A percentile compares a stretch with the other conserved stretches of the same genome.
These are phyloP conservation scores for Kwoniella bestiolae DNA, from an alignment of 768 basidiomycete genomes.

Conservation along the genomic window DNA sequence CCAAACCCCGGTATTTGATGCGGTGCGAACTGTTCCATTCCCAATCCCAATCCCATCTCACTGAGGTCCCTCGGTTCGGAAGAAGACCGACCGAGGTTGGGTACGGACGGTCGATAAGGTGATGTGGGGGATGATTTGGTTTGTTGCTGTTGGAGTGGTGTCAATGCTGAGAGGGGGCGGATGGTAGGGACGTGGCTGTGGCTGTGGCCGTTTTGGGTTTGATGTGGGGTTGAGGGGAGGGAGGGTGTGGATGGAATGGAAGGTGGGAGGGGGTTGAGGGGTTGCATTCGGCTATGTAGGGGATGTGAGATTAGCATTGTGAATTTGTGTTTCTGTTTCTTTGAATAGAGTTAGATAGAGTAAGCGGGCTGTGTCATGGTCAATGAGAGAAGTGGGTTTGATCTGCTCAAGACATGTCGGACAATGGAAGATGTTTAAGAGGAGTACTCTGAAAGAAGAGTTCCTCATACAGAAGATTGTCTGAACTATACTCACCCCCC, in stretches of 20 bases:
- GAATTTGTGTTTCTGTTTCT: too few species aligned
- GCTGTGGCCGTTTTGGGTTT: background rate
- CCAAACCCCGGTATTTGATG: constrained; percentile 11
- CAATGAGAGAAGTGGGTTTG: too few species aligned
- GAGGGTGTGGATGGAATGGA: constrained; percentile 9
- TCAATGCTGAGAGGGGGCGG: background rate
- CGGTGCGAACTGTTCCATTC: background rate
- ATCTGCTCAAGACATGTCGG: too few species aligned
- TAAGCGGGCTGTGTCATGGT: too few species aligned
- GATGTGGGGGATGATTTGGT: background rate
- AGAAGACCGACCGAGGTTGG: constrained; percentile 11
- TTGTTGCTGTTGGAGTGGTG: constrained; percentile 1
- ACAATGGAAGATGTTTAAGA: too few species aligned
- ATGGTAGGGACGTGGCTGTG: too few species aligned
- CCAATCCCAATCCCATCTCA: too few species aligned
- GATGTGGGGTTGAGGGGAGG: constrained; percentile 8
- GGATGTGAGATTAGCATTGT: too few species aligned
- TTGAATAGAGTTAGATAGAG: too few species aligned
- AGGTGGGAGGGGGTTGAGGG: constrained; percentile 11
- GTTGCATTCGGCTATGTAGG: constrained; percentile 28
- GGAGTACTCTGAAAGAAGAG: too few species aligned
- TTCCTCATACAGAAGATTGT: too few species aligned
- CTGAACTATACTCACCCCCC: constrained; percentile 24
- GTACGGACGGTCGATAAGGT: constrained; percentile 12
- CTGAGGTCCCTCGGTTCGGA: constrained; percentile 11